Base-by-base conservation (phyloP, 2,329 filamentous ascomycete species). In the Aspergillus sp. region DNA sequence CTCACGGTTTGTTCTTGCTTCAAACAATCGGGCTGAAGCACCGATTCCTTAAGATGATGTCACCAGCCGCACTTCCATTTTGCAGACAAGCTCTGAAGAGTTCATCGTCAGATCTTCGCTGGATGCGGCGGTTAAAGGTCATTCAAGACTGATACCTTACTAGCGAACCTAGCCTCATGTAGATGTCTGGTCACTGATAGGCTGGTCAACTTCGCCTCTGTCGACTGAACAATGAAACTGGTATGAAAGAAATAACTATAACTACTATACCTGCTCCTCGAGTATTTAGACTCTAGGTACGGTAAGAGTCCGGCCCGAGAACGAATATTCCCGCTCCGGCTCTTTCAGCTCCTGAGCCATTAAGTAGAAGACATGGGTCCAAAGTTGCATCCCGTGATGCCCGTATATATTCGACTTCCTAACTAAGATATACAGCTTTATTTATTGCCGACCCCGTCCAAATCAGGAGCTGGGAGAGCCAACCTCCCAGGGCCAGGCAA, bases 381-480 rank as follows among this genome's bases (percentile, higher is more conserved):
- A 15, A 31, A 11, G 21, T 9, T 41, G n/a, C 24, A 19, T 3
- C 17, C 4, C 3, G 31, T 14, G 19, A 45, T 11, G 21, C 21
- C 21, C 21, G 9, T 52, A 33, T 27, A 6, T 43, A 43, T 43
- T 52, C 23, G 46, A 27, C 43, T 52, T 19, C 14, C 58, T 49
- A 55, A 31, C 43, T 52, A 37, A 46, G 19, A 33, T 33, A 35
- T 48, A 46, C 35, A 52, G 52, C 51, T 31, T 21, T 35, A 53
- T 44, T 41, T 31, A 41, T 15, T 24, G 12, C 31, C 24, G 19
- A 35, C 45, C 37, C 27, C 51, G 56, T 48, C 43, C 35, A 52
- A 57, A 55, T 56, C 50, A 47, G 52, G 41, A 56, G 31, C 56
- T 21, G 33, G 54, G 43, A 46, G 58, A 50, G 48, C 58, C 51